A percentile compares a stretch with the other conserved stretches of the same genome.
phyloP scores from a whole-genome alignment of 345 rosid genomes.

The Barbarea vulgaris region DNA sequence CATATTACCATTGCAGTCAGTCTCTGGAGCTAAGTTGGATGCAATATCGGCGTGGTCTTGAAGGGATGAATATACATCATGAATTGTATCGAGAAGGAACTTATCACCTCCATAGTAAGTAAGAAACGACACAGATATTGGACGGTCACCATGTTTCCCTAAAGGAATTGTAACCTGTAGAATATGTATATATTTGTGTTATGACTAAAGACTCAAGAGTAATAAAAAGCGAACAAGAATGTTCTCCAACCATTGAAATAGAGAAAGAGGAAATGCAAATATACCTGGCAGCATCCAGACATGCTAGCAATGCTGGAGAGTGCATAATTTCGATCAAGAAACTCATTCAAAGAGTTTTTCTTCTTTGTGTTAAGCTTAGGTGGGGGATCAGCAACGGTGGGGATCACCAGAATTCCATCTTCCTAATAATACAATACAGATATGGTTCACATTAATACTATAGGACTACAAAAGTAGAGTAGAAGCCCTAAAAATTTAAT shows the following conservation, averaged over 20 bases:
- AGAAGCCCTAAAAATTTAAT: neutral
- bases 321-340: conserved; percentile 58
- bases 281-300: conserved; percentile 97
- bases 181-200: conserved; percentile 13
- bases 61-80: conserved; percentile 76
- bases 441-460: conserved; percentile 8
- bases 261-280: conserved; percentile 21
- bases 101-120: conserved; percentile 84
- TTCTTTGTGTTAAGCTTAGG: conserved; percentile 59
- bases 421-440: conserved; percentile 49
- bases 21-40: conserved; percentile 53
- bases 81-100: conserved; percentile 84
- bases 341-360: conserved; percentile 54
- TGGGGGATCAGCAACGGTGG: conserved; percentile 77
- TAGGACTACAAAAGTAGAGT: neutral
- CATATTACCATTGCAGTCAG: conserved; percentile 54
- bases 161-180: conserved; percentile 79
- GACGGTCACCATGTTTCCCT: conserved; percentile 69
- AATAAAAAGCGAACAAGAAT: neutral
- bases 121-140: conserved; percentile 77
- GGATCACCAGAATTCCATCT: conserved; percentile 77
- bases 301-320: conserved; percentile 78
- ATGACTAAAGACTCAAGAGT: conserved; percentile 13
- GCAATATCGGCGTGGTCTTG: conserved; percentile 69
- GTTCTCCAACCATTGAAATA: conserved; percentile 2